Conservation (phyloP, 306 rosid species). For the Citrullus mucosospermus region DNA sequence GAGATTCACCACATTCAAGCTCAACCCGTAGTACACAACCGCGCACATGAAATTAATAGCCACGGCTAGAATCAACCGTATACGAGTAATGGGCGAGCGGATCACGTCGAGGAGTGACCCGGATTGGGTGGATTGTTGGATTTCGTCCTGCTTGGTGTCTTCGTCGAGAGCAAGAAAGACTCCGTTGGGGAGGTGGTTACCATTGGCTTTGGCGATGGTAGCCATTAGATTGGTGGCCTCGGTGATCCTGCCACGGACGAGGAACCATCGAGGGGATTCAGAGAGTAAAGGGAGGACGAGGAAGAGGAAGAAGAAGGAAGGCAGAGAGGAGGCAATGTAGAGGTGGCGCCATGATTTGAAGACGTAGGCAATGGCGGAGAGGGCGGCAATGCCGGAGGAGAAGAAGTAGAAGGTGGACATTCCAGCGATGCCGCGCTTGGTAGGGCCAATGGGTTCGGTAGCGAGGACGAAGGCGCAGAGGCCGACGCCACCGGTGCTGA, state of each 20-base stretch:
- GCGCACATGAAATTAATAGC: slow-evolving; percentile 50
- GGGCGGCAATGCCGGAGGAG: slow-evolving; percentile 63
- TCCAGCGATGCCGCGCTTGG: slow-evolving; percentile 53
- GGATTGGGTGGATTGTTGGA: slow-evolving; percentile 13
- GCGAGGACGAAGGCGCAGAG: slow-evolving; percentile 77
- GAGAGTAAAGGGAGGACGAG: slow-evolving; percentile 52
- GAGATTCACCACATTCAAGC: slow-evolving; percentile 48
- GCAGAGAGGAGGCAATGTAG: slow-evolving; percentile 57
- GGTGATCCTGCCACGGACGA: slow-evolving; percentile 40
- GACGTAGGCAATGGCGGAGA: slow-evolving; percentile 47
- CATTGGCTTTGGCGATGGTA: slow-evolving; percentile 43
- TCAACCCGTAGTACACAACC: slow-evolving; percentile 73
- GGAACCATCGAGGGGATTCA: slow-evolving; percentile 95
- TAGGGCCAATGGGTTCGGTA: slow-evolving; percentile 67
- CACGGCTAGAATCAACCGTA: slow-evolving; percentile 46
- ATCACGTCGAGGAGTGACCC: slow-evolving; percentile 61
- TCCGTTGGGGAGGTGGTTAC: slow-evolving; percentile 39
- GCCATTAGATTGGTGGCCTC: slow-evolving; percentile 65
- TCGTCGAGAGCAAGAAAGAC: slow-evolving; percentile 45
- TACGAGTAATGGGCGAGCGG: slow-evolving; percentile 40
- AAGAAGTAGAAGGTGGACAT: slow-evolving; percentile 96
- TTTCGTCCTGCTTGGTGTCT: slow-evolving; percentile 14
- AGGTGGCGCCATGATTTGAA: slow-evolving; percentile 64
- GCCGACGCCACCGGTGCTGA: slow-evolving; percentile 79
- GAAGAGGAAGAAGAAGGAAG: slow-evolving; percentile 52